phyloP scores from a whole-genome alignment of 176 grass and related monocot species.

The Raddia guianensis region DNA sequence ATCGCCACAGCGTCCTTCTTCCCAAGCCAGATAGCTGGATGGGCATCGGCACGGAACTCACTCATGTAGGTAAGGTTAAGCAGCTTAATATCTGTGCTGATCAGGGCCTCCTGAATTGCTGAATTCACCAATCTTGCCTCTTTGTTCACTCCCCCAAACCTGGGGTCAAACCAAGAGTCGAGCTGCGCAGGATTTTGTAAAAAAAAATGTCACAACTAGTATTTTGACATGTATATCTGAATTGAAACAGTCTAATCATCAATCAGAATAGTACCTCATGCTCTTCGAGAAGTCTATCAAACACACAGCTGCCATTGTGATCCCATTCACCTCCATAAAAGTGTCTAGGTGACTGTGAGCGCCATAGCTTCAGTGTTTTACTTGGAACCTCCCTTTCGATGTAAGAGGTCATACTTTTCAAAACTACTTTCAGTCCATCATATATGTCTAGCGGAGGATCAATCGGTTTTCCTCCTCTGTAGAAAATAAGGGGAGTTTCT shows the following conservation, averaged over 20 bases:
- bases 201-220: not conserved
- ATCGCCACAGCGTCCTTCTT: slow-evolving; percentile 87
- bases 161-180: slow-evolving; percentile 77
- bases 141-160: slow-evolving; percentile 71
- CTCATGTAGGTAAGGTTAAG: slow-evolving; percentile 92
- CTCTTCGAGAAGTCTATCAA: slow-evolving; percentile 60
- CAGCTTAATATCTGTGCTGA: slow-evolving; percentile 55
- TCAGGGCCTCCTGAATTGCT: slow-evolving; percentile 53
- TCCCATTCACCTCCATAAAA: slow-evolving; percentile 94
- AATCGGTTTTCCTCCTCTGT: slow-evolving; percentile 68
- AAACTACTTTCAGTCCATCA: slow-evolving; percentile 67
- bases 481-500: slow-evolving; percentile 89
- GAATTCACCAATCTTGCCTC: slow-evolving; percentile 68
- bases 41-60: slow-evolving; percentile 83
- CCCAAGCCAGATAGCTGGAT: slow-evolving; percentile 87
- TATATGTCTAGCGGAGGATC: slow-evolving; percentile 68
- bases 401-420: slow-evolving; percentile 76
- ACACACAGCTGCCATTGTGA: slow-evolving; percentile 84
- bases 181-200: slow-evolving; percentile 51
- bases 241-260: not conserved
- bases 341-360: slow-evolving; percentile 86
- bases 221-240: not conserved
- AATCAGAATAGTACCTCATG: slow-evolving; percentile 52
- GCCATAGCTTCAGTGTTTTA: slow-evolving; percentile 78
- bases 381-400: slow-evolving; percentile 77